phyloP scores from a whole-genome alignment of 306 rosid species.

The Rubus idaeus region DNA sequence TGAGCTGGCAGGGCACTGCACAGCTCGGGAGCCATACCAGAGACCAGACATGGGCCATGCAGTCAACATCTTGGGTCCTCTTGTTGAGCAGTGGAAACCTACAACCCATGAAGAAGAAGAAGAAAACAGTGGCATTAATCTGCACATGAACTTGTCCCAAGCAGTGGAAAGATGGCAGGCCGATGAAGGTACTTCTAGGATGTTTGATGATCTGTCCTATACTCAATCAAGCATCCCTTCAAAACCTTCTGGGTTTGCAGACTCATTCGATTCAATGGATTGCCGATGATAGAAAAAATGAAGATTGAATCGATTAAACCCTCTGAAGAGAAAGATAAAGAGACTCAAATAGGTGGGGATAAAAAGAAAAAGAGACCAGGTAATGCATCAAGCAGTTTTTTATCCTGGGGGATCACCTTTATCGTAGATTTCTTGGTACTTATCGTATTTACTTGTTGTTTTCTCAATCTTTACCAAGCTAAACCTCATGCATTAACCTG shows the following conservation, averaged over 20 bases:
- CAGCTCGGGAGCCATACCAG: conserved; percentile 87
- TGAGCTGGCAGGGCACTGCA: conserved; percentile 83
- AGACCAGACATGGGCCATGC: conserved; percentile 96
- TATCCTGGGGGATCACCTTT: conserved; percentile 27
- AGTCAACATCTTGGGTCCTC: conserved; percentile 72
- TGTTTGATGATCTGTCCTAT: conserved; percentile 56
- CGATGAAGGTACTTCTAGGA: conserved; percentile 79
- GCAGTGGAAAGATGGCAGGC: conserved; percentile 91
- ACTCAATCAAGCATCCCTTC: conserved; percentile 83
- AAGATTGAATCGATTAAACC: neutral
- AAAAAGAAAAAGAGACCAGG: conserved; percentile 9
- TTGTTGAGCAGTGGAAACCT: conserved; percentile 86
- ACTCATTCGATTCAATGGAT: conserved; percentile 70
- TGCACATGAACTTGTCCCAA: conserved; percentile 80
- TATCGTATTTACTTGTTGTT: conserved; percentile 27
- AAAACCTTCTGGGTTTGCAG: conserved; percentile 73
- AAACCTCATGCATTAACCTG: conserved; percentile 26
- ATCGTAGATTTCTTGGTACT: conserved; percentile 29
- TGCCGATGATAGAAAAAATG: conserved; percentile 49
- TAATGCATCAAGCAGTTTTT: conserved; percentile 27
- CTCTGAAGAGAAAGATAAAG: conserved; percentile 7
- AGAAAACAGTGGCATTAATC: conserved; percentile 64
- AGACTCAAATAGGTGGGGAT: neutral
- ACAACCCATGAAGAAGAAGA: conserved; percentile 61
- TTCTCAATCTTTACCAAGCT: conserved; percentile 29